Base-by-base conservation (phyloP, 2,329 filamentous ascomycete species). In the Aspergillus alliaceus region DNA sequence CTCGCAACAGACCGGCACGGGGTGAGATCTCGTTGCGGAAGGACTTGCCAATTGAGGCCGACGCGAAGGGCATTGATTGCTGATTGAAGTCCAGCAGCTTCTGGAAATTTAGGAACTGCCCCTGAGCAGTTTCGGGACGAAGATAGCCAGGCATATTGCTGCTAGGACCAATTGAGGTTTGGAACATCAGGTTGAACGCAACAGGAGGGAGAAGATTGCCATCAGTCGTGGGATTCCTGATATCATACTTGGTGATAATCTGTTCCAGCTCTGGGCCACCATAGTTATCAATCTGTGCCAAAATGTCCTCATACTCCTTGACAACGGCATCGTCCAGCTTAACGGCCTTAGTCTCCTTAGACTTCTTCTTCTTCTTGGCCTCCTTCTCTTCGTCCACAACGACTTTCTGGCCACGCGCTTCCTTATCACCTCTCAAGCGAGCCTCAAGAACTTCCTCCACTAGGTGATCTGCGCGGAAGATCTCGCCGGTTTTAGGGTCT, bases 11-110 rank as follows among this genome's bases (percentile, higher is more conserved):
- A 77, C 95, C 95, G 62, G 91, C 86, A 55, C 95, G 86, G 9
- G 95, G 95, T 0, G 95, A 97, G 67, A 99, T 97, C 73, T 99
- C 95, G 74, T 99, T 99, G 69, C 95, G 87, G 84, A 96, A 98
- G 1, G 93, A 97, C 79, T 96, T 96, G 77, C 95, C 95, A 73
- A 99, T 96, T 37, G 91, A 96, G 47, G 95, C 95, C 50, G 93
- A 98, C 14, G 95, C 95, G 72, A 99, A 98, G 25, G 95, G 95
- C 90, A 99, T 96, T 67, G 88, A 83, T 69, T 91, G 86, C 77
- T 96, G 90, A 81, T 97, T 98, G 82, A 93, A 98, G 65, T 97
- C 93, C 58, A 98, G 87, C 47, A 99, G 86, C 81, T 97, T 97
- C 67, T 89, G 86, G 76, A 99, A 99, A 79, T 96, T 97, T 64